Base-by-base conservation (phyloP, 345 rosid genomes). In the Mangifera indica region DNA sequence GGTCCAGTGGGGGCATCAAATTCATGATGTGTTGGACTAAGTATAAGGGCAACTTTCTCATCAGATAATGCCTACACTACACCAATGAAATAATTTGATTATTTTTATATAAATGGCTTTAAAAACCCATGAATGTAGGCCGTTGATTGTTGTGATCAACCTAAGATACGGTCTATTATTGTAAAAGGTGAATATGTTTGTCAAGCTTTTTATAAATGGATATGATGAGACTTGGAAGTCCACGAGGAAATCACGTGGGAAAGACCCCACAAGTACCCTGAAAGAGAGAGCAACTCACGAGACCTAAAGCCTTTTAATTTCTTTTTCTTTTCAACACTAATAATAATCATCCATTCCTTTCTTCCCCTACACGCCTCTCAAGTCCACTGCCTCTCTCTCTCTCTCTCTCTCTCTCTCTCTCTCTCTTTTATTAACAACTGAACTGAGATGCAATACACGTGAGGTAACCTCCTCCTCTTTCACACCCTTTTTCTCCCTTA, bases 191-290 rank as follows among this genome's bases (percentile, higher is more conserved):
- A 75, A 75, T 77, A 79, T 69, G 21, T 76, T 34, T 34, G 40
- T 34, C 1, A 37, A 37, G 29, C 60, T 63, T 54, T 37, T 44
- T n/a, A n/a, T n/a, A n/a, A n/a, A n/a, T 10, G 24, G 15, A 11
- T n/a, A n/a, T 68, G 79, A 79, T 53, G 70, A 45, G 66, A 69
- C 54, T 68, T 56, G 74, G 74, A 45, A 52, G 66, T 44, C 82
- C 85, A 81, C 66, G 54, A 84, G 85, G 78, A 76, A 80, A 84
- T 79, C 97, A 93, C 93, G 95, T 93, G 97, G 84, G 76, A 75
- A 45, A 49, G 95, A 62, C 95, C 95, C 95, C 92, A 87, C 89
- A 67, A 67, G 81, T 83, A 55, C 81, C 83, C 88, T 72, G 74
- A 84, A 86, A 80, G 87, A 75, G 61, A 42, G 71, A 78, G 85